These are phyloP conservation scores for Actinomucor elegans DNA, from an alignment of 371 early-diverging fungal genomes.

Conservation along the genomic window DNA sequence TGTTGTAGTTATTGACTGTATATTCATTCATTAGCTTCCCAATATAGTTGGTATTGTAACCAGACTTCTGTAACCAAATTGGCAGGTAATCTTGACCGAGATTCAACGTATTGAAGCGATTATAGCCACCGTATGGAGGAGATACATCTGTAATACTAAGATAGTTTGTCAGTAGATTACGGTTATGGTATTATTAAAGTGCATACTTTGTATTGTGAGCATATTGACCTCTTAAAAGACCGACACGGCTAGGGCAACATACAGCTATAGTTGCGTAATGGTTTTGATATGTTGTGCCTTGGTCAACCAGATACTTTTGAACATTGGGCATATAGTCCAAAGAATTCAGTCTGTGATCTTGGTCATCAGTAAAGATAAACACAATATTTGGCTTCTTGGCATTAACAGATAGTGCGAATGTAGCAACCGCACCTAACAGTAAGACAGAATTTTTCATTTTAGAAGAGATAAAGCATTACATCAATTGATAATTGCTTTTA, in stretches of 20 bases:
- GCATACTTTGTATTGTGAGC: conserved; percentile 63
- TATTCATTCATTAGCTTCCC: conserved; percentile 69
- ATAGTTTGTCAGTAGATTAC: not conserved
- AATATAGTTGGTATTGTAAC: conserved; percentile 64
- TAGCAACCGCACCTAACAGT: conserved; percentile 1
- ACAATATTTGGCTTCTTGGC: conserved; percentile 56
- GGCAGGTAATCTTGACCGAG: conserved; percentile 54
- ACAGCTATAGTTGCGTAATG: conserved; percentile 66
- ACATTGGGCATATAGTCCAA: conserved; percentile 63
- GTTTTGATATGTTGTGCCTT: conserved; percentile 60
- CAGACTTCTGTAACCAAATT: conserved; percentile 48
- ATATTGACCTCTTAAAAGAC: conserved; percentile 59
- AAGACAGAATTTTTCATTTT: not conserved
- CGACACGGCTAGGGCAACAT: conserved; percentile 67
- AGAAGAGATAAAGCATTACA: too few relatives aligned
- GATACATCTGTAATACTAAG: conserved; percentile 48
- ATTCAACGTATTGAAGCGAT: conserved; percentile 44
- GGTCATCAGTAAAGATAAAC: conserved; percentile 67
- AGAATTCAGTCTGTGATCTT: conserved; percentile 56
- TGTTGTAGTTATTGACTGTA: conserved; percentile 39
- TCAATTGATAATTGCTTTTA: too few relatives aligned
- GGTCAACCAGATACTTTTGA: conserved; percentile 58
- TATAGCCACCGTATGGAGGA: conserved; percentile 61
- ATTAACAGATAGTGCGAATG: not conserved
- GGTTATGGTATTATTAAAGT: too few relatives aligned